phyloP scores from a whole-genome alignment of 1,139 yeast species.

The Zhuliangozyma blackwelliae region DNA sequence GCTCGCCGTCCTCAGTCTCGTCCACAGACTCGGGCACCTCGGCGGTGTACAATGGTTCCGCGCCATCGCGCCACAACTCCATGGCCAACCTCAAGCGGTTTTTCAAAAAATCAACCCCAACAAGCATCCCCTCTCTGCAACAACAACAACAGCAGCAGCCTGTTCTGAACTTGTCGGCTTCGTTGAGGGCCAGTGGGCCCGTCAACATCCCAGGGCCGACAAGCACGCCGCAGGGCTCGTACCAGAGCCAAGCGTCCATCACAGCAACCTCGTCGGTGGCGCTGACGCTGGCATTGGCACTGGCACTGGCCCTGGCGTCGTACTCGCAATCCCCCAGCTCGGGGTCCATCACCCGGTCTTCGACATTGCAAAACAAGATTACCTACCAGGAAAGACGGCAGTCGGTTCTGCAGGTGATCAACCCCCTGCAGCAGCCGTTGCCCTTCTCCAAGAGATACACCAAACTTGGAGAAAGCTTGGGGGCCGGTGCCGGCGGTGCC shows the following conservation, averaged over 20 bases:
- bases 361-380: conserved; percentile 27
- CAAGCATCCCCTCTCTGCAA: conserved; percentile 12
- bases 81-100: conserved; percentile 69
- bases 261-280: not conserved
- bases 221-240: conserved; percentile 13
- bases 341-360: conserved; percentile 23
- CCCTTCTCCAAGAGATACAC: conserved; percentile 76
- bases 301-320: conserved; percentile 15
- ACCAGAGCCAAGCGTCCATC: not conserved
- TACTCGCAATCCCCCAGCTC: conserved; percentile 30
- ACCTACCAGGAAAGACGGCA: conserved; percentile 36
- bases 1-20: conserved; percentile 39
- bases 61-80: conserved; percentile 54
- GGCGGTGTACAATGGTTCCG: conserved; percentile 4
- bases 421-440: conserved; percentile 24
- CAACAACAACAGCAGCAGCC: conserved; percentile 16
- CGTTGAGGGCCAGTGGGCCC: conserved; percentile 30
- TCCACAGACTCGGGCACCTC: conserved; percentile 34
- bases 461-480: conserved; percentile 79
- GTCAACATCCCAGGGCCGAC: conserved; percentile 11
- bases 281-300: not conserved
- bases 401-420: conserved; percentile 30
- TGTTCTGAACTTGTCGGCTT: conserved; percentile 34
- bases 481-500: conserved; percentile 96
- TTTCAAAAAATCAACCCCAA: conserved; percentile 44